Evolutionary conservation across 176 grass and related monocot genomes (phyloP), one percentile per base, ranked within the genome.

Genomic region (Hordeum marinum): DNA sequence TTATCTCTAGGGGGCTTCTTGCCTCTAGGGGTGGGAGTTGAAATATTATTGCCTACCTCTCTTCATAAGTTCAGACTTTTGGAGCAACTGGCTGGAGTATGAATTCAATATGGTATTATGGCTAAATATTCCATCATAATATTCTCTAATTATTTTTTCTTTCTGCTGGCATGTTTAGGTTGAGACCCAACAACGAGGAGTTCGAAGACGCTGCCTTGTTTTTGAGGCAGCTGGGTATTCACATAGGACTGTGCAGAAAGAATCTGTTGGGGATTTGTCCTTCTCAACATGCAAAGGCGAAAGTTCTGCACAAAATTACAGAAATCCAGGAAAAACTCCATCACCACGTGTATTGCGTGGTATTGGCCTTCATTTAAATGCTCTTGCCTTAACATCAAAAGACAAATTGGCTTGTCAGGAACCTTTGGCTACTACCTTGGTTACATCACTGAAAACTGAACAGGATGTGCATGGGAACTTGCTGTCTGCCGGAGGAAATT

Each of bases 341-440:
- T 84, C 83, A 4, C 83, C 81, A 68, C 78, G 72, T 74, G 63
- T 84, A 13, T 83, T 96, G 57, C 93, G 91, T 80, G 91, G 96
- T 75, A 99, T 99, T 1, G 96, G 96, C 26, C 87, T 99, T 72
- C 96, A 99, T 90, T 86, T 96, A 48, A 99, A 99, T 85, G 85
- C 93, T 37, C 91, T 99, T 83, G 89, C 93, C 32, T 75, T 91
- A 83, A 84, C 89, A 88, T 83, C 88, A 25, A 96, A 94, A 76
- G 90, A 89, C 41, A 88, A 88, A 86, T 74, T 92, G 79, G 70
- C 71, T 21, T 60, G 58, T 85, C 82, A 88, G 71, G 87, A 94
- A 26, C 41, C 74, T 45, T 31, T 29, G 13, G n/a, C 48, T 85
- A 82, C 87, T 72, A 83, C 36, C 72, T 89, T 93, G 68, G 83